phyloP scores from a whole-genome alignment of 2,329 filamentous ascomycete species.

The Neonectria coccinea region DNA sequence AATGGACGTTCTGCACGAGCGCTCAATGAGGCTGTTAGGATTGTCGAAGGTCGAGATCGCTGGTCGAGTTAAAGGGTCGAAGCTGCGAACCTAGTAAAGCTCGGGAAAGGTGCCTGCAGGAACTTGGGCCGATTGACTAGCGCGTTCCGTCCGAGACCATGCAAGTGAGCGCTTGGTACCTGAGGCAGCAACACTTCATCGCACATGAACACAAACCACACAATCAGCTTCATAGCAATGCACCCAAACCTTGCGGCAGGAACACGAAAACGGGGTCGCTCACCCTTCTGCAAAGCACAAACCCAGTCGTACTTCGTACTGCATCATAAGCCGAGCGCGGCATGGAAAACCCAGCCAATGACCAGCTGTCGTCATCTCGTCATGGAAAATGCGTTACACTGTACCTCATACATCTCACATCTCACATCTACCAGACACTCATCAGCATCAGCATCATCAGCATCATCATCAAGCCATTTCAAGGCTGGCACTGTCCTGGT shows the following conservation, averaged over 20 bases:
- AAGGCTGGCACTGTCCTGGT: neutral
- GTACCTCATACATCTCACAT: neutral
- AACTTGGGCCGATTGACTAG: conserved; percentile 24
- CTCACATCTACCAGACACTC: neutral
- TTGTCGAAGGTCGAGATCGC: no score
- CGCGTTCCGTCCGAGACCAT: conserved; percentile 14
- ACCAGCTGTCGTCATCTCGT: neutral
- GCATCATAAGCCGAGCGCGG: neutral
- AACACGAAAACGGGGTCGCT: neutral
- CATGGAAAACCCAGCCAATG: neutral
- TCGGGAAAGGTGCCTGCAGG: conserved; percentile 39
- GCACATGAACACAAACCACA: no score
- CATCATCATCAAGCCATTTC: neutral
- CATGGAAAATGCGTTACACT: neutral
- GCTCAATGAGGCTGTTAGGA: conserved; percentile 5
- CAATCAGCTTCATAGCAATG: neutral
- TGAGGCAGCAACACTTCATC: conserved; percentile 32
- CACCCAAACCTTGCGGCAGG: neutral
- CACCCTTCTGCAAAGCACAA: neutral
- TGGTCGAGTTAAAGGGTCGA: neutral
- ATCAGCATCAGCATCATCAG: neutral
- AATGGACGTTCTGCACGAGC: conserved; percentile 29
- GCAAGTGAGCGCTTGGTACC: conserved; percentile 27
- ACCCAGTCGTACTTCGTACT: neutral
- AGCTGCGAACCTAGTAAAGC: conserved; percentile 35